phyloP scores from a whole-genome alignment of 805 yeast species.

The Ogataea angusta region DNA sequence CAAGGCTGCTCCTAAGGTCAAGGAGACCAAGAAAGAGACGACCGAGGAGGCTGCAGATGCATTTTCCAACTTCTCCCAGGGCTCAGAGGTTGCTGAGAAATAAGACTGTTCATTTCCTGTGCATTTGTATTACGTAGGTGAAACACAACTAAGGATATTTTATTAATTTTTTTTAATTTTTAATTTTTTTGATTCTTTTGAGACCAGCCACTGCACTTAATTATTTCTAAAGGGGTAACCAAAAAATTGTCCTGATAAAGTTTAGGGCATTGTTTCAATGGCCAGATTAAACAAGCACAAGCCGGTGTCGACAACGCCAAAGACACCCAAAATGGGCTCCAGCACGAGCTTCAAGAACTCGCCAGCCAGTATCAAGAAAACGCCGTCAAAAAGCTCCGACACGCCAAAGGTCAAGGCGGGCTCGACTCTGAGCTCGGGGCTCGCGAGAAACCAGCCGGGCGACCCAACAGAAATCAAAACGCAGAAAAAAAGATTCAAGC shows the following conservation, averaged over 20 bases:
- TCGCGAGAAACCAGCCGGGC: slow-evolving; percentile 51
- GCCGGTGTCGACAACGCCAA: slow-evolving; percentile 16
- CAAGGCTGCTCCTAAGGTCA: slow-evolving; percentile 9
- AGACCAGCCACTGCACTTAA: slow-evolving; percentile 14
- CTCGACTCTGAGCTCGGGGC: slow-evolving; percentile 31
- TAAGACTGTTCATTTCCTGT: slow-evolving; percentile 9
- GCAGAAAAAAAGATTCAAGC: slow-evolving; percentile 44
- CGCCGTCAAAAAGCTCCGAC: slow-evolving; percentile 5
- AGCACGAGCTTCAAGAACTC: slow-evolving; percentile 14
- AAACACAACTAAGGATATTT: no score
- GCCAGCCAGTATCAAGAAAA: slow-evolving; percentile 12
- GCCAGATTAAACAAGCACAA: slow-evolving; percentile 25
- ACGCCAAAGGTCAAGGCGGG: slow-evolving; percentile 8
- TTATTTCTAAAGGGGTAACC: slow-evolving; percentile 12
- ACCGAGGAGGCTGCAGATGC: slow-evolving; percentile 21
- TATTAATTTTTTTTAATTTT: no score
- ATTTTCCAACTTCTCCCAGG: slow-evolving; percentile 46
- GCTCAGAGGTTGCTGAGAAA: slow-evolving; percentile 32
- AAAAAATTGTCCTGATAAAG: slow-evolving; percentile 7
- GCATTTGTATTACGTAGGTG: slow-evolving; percentile 8
- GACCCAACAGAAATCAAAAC: slow-evolving; percentile 41
- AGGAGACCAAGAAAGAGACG: slow-evolving; percentile 6
- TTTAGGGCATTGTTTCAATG: slow-evolving; percentile 13
- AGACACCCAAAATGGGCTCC: slow-evolving; percentile 15
- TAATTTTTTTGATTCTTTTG: no score